phyloP scores from a whole-genome alignment of 108 stramenopile species.

The Nitzschia palea region DNA sequence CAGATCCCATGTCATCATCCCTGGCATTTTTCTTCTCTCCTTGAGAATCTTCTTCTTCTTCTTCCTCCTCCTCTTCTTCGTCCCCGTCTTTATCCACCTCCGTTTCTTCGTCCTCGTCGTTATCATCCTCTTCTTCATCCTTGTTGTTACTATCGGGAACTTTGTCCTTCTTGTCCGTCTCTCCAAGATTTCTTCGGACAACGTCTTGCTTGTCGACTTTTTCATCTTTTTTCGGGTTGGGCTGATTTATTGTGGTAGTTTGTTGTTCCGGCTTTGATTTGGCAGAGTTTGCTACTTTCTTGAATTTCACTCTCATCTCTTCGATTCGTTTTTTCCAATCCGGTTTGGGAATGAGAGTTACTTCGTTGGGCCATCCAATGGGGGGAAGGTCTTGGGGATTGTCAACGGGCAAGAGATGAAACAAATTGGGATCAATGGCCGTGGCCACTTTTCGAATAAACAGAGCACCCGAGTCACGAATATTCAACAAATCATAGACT shows the following conservation, averaged over 20 bases:
- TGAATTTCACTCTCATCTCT: constrained; percentile 7
- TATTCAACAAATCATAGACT: constrained; percentile 74
- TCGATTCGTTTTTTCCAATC: constrained; percentile 38
- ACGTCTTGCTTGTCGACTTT: neutral
- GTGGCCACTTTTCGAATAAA: constrained; percentile 82
- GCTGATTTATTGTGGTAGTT: neutral
- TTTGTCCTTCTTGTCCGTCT: neutral
- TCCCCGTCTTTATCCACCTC: neutral
- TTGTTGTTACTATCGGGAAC: neutral
- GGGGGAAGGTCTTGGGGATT: constrained; percentile 59
- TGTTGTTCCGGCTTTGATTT: neutral
- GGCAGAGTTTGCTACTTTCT: neutral
- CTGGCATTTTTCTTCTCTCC: neutral
- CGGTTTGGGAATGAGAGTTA: constrained; percentile 32
- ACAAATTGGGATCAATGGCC: constrained; percentile 71
- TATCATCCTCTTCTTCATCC: neutral
- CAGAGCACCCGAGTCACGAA: constrained; percentile 76
- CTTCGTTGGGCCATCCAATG: constrained; percentile 67
- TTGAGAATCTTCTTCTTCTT: neutral
- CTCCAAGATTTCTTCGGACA: neutral
- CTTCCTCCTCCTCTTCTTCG: neutral
- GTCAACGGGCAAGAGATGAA: constrained; percentile 62
- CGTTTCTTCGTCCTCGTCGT: neutral
- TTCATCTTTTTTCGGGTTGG: neutral
- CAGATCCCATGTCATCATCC: constrained; percentile 12